phyloP scores from a whole-genome alignment of 2,329 filamentous ascomycete genomes.

The Purpureocillium lavendulum region DNA sequence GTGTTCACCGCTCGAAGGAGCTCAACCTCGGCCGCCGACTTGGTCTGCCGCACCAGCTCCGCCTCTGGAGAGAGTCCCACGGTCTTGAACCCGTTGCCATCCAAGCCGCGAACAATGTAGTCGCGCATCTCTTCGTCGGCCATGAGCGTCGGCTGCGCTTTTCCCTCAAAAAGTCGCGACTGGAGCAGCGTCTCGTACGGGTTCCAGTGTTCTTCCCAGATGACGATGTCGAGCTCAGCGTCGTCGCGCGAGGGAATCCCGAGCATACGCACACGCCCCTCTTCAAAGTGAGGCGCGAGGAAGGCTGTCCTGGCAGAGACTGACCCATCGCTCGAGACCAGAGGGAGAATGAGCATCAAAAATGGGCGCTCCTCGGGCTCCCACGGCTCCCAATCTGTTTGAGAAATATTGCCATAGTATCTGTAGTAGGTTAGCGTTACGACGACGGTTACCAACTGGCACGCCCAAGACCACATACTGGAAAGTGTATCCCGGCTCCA shows the following conservation, averaged over 20 bases:
- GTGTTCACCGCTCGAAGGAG: slow-evolving; percentile 55
- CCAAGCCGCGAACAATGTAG: slow-evolving; percentile 51
- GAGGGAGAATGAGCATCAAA: slow-evolving; percentile 50
- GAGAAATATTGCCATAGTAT: slow-evolving; percentile 54
- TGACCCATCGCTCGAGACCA: slow-evolving; percentile 24
- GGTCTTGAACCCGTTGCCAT: slow-evolving; percentile 44
- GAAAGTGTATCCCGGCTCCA: slow-evolving; percentile 53
- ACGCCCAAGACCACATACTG: slow-evolving; percentile 27
- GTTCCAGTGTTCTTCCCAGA: slow-evolving; percentile 59
- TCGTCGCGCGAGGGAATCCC: slow-evolving; percentile 44
- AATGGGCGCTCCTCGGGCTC: slow-evolving; percentile 58
- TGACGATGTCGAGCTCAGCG: slow-evolving; percentile 40
- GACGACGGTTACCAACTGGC: not conserved
- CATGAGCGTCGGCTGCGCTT: slow-evolving; percentile 37
- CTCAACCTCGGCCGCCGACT: slow-evolving; percentile 30
- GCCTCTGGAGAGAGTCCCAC: slow-evolving; percentile 44
- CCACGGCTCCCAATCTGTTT: slow-evolving; percentile 55
- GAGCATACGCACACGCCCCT: slow-evolving; percentile 48
- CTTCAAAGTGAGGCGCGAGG: slow-evolving; percentile 52
- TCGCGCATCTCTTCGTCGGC: slow-evolving; percentile 58
- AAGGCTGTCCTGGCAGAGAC: slow-evolving; percentile 48
- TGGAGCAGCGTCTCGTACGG: slow-evolving; percentile 47
- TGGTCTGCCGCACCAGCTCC: slow-evolving; percentile 50
- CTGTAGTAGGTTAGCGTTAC: slow-evolving; percentile 8
- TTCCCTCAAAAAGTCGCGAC: slow-evolving; percentile 27